Base-by-base conservation (phyloP, 139 green algal genomes). In the Coccomyxa sp. region DNA sequence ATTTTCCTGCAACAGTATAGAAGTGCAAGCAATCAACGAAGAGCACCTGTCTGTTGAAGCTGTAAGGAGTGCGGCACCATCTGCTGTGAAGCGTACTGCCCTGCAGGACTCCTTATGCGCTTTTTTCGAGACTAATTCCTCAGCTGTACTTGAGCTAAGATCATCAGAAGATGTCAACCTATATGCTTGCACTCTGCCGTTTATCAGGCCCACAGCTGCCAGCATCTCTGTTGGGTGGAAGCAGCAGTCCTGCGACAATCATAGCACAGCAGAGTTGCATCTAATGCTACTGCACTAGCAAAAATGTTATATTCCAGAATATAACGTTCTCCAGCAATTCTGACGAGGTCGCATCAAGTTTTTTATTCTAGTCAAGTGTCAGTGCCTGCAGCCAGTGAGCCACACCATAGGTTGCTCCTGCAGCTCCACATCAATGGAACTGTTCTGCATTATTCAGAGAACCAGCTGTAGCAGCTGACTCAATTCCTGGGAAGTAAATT, bases 121-220 rank as follows among this genome's bases (percentile, higher is more conserved):
- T 67, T 86, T n/a, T 7, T 60, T 63, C 13, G 66, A 75, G 10
- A 67, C 57, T 9, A 28, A 27, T 25, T 83, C 23, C 4, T 13
- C 57, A 12, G 68, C 15, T 27, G n/a, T 81, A 23, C 0, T 28
- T 25, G 63, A 28, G 63, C 63, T 71, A 21, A 9, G 15, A 38
- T 15, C 45, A 67, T 28, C 28, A 59, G 60, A 17, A 32, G n/a
- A 75, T 60, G 38, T 17, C 77, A 76, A 63, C 13, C 80, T 77
- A n/a, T 60, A 68, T 58, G 58, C 60, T 60, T 78, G 77, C 74
- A 92, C 66, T 59, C 78, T 75, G 11, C 92, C 92, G 60, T 82
- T 89, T 51, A 95, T 90, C 13, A 94, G 80, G 18, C 87, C 90
- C 3, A 84, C 83, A 17, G 88, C 90, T 7, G 95, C 71, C 13